Evolutionary conservation across 176 grass and related monocot genomes (phyloP).

Genomic region (Elymus sibiricus): DNA sequence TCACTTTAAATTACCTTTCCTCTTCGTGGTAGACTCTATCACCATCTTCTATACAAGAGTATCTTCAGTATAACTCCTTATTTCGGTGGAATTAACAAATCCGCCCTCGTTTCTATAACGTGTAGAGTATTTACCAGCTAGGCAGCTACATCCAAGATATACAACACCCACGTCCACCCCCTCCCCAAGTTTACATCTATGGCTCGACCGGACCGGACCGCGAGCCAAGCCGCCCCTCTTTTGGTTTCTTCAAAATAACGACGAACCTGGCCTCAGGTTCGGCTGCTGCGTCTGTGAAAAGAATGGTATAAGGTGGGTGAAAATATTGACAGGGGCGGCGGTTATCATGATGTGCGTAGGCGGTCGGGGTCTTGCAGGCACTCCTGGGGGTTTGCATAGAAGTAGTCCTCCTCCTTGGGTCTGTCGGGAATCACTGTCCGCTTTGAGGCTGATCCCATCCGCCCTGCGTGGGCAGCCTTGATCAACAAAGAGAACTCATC

Average conservation of each 20-base stretch:
- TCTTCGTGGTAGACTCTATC: conserved; percentile 26
- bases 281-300: conserved; percentile 23
- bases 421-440: conserved; percentile 70
- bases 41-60: conserved; percentile 70
- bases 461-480: conserved; percentile 66
- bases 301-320: conserved; percentile 32
- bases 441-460: conserved; percentile 67
- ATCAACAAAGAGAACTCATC: conserved; percentile 75
- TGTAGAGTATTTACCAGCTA: conserved; percentile 52
- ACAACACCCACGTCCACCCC: neutral
- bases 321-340: conserved; percentile 15
- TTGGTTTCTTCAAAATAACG: conserved; percentile 6
- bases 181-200: conserved; percentile 25
- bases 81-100: conserved; percentile 46
- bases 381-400: conserved; percentile 92
- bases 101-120: conserved; percentile 31
- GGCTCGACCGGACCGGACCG: too few relatives aligned
- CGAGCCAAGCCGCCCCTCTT: neutral
- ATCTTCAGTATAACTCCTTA: conserved; percentile 32
- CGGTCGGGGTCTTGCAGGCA: conserved; percentile 54
- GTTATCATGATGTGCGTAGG: conserved; percentile 34
- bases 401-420: conserved; percentile 98
- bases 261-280: conserved; percentile 7
- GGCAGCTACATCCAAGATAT: conserved; percentile 36
- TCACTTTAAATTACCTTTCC: conserved; percentile 33